Conservation (phyloP, 2,329 filamentous ascomycete genomes). For the Pestalotiopsis sp. region DNA sequence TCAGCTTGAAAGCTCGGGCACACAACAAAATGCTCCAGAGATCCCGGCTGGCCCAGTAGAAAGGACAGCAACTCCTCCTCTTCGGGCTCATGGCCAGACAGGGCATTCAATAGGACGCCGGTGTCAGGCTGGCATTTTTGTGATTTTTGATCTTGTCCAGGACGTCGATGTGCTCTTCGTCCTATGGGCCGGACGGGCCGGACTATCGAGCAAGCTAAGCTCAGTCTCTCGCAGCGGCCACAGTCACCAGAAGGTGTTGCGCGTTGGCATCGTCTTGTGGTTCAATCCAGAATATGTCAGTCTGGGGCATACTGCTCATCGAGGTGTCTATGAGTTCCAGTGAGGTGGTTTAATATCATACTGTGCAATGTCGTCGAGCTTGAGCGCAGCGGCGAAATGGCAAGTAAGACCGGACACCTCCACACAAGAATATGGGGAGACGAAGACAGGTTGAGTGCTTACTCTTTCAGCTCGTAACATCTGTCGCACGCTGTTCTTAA, state of each 20-base stretch:
- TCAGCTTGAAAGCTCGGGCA: constrained; percentile 22
- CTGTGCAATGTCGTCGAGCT: neutral
- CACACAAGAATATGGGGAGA: neutral
- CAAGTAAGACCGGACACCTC: neutral
- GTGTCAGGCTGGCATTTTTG: neutral
- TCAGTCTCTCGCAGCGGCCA: constrained; percentile 20
- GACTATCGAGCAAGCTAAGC: constrained; percentile 17
- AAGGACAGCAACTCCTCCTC: constrained; percentile 24
- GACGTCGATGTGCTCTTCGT: constrained; percentile 15
- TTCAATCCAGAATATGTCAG: neutral
- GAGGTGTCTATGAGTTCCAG: too few relatives aligned
- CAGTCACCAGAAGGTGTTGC: constrained; percentile 13
- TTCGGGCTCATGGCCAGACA: constrained; percentile 15
- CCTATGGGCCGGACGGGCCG: constrained; percentile 20
- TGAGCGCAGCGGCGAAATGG: too few relatives aligned
- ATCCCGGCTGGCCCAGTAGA: constrained; percentile 21
- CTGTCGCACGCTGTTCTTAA: constrained; percentile 23
- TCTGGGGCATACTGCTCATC: neutral
- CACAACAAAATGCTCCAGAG: constrained; percentile 21
- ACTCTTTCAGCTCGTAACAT: constrained; percentile 25
- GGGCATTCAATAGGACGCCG: neutral
- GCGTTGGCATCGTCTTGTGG: constrained; percentile 16
- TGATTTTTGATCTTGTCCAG: neutral
- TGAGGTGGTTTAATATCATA: neutral
- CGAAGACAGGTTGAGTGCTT: neutral